These are phyloP conservation scores for Hibiscus mutabilis DNA, from an alignment of 345 rosid genomes.

Conservation along the genomic window DNA sequence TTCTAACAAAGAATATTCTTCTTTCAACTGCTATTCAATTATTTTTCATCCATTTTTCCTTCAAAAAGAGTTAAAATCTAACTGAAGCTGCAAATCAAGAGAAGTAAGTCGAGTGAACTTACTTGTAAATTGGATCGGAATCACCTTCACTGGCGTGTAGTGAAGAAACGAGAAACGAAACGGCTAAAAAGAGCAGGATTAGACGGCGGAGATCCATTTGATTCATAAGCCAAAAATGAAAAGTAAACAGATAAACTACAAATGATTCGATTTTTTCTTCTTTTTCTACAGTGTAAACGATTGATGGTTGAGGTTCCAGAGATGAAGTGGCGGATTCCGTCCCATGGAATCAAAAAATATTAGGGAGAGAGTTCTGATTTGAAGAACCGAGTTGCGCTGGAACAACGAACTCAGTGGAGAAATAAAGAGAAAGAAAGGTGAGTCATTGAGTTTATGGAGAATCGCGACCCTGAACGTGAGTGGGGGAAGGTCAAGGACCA, in stretches of 20 bases:
- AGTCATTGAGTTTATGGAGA: constrained; percentile 10
- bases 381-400: constrained; percentile 8
- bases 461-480: constrained; percentile 8
- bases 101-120: constrained; percentile 9
- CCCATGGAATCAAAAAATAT: constrained; percentile 6
- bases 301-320: constrained; percentile 6
- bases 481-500: constrained; percentile 1
- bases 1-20: background rate
- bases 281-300: constrained; percentile 6
- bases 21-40: background rate
- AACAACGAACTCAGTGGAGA: constrained; percentile 11
- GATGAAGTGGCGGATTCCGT: constrained; percentile 9
- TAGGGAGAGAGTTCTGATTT: background rate
- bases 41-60: background rate
- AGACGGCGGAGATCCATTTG: constrained; percentile 32
- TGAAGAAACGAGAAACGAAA: constrained; percentile 22
- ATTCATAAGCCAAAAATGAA: constrained; percentile 9
- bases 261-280: constrained; percentile 2
- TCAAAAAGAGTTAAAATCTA: background rate
- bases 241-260: constrained; percentile 20
- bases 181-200: constrained; percentile 32
- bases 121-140: constrained; percentile 84
- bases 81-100: background rate
- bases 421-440: background rate
- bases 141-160: constrained; percentile 73